A percentile compares a stretch with the other conserved stretches of the same genome.
Conservation (phyloP, 805 yeast genomes). For the Kluyveromyces starmeri region DNA sequence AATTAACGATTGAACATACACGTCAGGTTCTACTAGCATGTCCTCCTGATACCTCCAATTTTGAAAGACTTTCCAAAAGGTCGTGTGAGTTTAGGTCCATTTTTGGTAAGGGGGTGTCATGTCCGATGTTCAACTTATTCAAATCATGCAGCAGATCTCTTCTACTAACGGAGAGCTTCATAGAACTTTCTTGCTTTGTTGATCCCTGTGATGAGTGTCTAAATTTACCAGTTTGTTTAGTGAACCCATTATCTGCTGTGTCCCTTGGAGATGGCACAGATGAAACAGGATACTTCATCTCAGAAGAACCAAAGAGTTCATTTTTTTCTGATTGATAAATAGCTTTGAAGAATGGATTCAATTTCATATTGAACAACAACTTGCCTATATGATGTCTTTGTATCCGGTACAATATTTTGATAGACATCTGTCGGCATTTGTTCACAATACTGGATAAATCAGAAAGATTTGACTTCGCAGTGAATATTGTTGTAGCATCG, state of each 20-base stretch:
- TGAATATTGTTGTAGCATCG: slow-evolving; percentile 5
- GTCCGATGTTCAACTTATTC: neutral
- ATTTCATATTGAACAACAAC: slow-evolving; percentile 10
- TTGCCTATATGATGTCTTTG: slow-evolving; percentile 19
- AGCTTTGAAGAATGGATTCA: slow-evolving; percentile 10
- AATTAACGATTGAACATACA: no score
- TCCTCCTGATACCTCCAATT: neutral
- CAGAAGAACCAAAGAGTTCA: slow-evolving; percentile 5
- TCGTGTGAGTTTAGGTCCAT: neutral
- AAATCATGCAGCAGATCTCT: slow-evolving; percentile 8
- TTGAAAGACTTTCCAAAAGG: neutral
- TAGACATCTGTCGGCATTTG: slow-evolving; percentile 10
- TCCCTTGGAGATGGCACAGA: neutral
- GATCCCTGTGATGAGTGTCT: neutral
- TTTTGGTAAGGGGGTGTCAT: neutral
- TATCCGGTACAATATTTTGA: slow-evolving; percentile 13
- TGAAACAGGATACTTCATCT: neutral
- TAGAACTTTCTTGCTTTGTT: neutral
- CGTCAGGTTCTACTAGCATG: no score
- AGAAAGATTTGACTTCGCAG: neutral
- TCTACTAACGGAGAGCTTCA: slow-evolving; percentile 4
- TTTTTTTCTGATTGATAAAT: slow-evolving; percentile 7
- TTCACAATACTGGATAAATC: slow-evolving; percentile 2
- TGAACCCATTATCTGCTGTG: neutral
- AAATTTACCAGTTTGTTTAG: slow-evolving; percentile 1